Percentiles rank a stretch among this genome's conserved stretches.
phyloP scores from a whole-genome alignment of 768 basidiomycete species.

The Termitomyces sp. region DNA sequence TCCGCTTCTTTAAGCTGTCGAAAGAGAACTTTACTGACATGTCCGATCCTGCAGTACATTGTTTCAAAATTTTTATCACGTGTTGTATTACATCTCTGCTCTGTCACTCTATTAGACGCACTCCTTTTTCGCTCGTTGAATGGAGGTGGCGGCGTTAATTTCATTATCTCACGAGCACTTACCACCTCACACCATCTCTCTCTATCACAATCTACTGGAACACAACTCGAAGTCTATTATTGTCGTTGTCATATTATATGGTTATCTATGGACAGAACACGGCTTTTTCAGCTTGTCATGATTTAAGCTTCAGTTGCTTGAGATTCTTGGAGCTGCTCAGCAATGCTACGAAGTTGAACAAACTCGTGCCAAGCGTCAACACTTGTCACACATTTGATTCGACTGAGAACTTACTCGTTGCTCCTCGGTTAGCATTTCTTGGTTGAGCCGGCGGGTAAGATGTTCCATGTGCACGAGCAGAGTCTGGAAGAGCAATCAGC shows the following conservation, averaged over 20 bases:
- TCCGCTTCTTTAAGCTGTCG: slow-evolving; percentile 6
- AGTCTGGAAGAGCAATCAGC: slow-evolving; percentile 36
- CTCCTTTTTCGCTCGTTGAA: slow-evolving; percentile 6
- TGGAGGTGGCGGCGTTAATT: slow-evolving; percentile 8
- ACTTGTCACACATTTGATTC: not conserved
- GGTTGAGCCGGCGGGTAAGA: slow-evolving; percentile 45
- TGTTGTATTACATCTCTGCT: slow-evolving; percentile 14
- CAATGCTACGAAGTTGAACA: slow-evolving; percentile 7
- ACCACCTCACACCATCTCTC: not conserved
- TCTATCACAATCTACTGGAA: slow-evolving; percentile 11
- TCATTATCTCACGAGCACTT: slow-evolving; percentile 7
- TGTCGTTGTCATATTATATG: not conserved
- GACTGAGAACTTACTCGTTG: slow-evolving; percentile 35
- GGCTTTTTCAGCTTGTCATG: not conserved
- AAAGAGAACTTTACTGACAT: slow-evolving; percentile 7
- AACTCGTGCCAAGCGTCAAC: not conserved
- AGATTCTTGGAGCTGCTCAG: slow-evolving; percentile 6
- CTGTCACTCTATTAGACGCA: slow-evolving; percentile 11
- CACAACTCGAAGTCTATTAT: slow-evolving; percentile 1
- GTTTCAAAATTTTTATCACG: slow-evolving; percentile 9
- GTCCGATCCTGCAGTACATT: slow-evolving; percentile 9
- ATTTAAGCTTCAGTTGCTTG: not conserved
- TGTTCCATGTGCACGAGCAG: slow-evolving; percentile 71
- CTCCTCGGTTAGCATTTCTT: slow-evolving; percentile 51
- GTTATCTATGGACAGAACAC: not conserved